A percentile compares a stretch with the other conserved stretches of the same genome.
Evolutionary conservation across 108 stramenopile species (phyloP).

Genomic region (Chaetoceros muelleri): DNA sequence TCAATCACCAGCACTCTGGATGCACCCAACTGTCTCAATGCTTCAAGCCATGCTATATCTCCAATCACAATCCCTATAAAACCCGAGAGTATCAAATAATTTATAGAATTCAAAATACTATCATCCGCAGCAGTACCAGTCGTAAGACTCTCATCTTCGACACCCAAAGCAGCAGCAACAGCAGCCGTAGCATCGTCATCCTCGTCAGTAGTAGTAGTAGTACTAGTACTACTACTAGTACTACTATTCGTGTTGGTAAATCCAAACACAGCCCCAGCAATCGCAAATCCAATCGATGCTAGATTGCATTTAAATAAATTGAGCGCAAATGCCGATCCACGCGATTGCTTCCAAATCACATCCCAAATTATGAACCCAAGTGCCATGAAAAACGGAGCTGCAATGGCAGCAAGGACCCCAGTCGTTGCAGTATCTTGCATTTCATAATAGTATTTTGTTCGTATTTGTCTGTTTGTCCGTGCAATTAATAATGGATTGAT

Average conservation of each 20-base stretch:
- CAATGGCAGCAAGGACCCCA: constrained; percentile 41
- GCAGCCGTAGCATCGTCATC: constrained; percentile 4
- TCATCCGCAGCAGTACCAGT: too few relatives aligned
- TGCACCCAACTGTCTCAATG: constrained; percentile 66
- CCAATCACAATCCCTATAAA: constrained; percentile 73
- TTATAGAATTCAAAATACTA: constrained; percentile 15
- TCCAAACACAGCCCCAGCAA: constrained; percentile 18
- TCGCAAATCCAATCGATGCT: constrained; percentile 50
- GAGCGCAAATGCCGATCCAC: constrained; percentile 61
- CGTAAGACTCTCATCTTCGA: constrained; percentile 6
- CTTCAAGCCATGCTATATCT: constrained; percentile 74
- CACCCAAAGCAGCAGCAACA: too few relatives aligned
- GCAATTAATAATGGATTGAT: too few relatives aligned
- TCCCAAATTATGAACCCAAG: constrained; percentile 78
- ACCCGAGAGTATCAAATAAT: constrained; percentile 55
- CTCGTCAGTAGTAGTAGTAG: constrained; percentile 7
- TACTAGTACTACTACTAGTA: too few relatives aligned
- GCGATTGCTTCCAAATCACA: constrained; percentile 36
- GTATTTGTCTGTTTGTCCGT: too few relatives aligned
- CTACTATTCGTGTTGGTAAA: too few relatives aligned
- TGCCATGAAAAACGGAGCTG: constrained; percentile 51
- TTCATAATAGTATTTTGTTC: too few relatives aligned
- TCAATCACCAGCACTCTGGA: constrained; percentile 73
- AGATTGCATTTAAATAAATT: constrained; percentile 81
- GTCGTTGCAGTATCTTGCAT: not conserved